phyloP scores from a whole-genome alignment of 108 stramenopile species.

The Nannochloropsis oceanica region DNA sequence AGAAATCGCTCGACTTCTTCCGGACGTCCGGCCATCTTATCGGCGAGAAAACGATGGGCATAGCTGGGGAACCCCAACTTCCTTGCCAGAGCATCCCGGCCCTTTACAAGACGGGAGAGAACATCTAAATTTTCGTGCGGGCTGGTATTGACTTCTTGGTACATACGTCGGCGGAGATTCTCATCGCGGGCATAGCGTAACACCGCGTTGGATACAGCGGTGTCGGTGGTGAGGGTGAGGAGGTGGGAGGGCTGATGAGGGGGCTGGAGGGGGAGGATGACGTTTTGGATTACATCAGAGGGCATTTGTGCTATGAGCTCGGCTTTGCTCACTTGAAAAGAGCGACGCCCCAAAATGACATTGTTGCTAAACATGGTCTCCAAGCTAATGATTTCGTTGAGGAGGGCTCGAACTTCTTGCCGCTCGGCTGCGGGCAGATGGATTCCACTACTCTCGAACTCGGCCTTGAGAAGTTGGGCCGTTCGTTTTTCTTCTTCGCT shows the following conservation, averaged over 20 bases:
- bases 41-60: slow-evolving; percentile 6
- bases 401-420: slow-evolving; percentile 40
- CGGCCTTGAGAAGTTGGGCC: slow-evolving; percentile 33
- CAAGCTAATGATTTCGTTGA: slow-evolving; percentile 9
- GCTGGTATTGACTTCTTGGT: neutral
- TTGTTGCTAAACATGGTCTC: slow-evolving; percentile 17
- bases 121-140: neutral
- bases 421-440: slow-evolving; percentile 57
- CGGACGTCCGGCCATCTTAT: slow-evolving; percentile 14
- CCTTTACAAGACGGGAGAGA: neutral
- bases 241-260: slow-evolving; percentile 2
- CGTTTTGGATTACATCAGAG: neutral
- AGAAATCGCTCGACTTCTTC: slow-evolving; percentile 11
- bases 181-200: neutral
- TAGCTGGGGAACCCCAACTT: slow-evolving; percentile 8
- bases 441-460: slow-evolving; percentile 85
- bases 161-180: neutral
- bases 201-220: neutral
- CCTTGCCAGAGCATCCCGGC: neutral
- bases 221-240: slow-evolving; percentile 13
- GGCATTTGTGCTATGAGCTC: neutral
- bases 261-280: slow-evolving; percentile 8
- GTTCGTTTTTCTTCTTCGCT: slow-evolving; percentile 22
- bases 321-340: slow-evolving; percentile 6
- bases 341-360: slow-evolving; percentile 1